These are phyloP conservation scores for Naganishia cerealis DNA, from an alignment of 1,284 basidiomycete species.

Conservation along the genomic window DNA sequence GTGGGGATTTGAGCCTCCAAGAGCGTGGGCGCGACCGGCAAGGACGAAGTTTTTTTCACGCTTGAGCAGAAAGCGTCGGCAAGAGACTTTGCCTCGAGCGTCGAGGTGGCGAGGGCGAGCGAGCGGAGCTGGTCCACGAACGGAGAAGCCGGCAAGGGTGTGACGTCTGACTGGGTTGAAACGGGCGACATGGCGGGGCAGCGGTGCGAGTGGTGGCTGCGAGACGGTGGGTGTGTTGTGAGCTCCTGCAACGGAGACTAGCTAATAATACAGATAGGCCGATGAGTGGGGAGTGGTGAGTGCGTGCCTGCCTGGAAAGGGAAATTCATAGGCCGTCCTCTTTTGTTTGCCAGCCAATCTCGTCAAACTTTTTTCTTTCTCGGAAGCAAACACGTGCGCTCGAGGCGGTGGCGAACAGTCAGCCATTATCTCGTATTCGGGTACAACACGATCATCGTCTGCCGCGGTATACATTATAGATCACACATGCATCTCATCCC, in stretches of 20 bases:
- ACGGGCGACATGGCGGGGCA: conserved; percentile 44
- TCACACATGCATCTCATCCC: not conserved
- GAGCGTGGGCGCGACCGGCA: conserved; percentile 45
- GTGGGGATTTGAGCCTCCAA: conserved; percentile 58
- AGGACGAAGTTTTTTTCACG: conserved; percentile 41
- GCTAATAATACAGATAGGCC: conserved; percentile 31
- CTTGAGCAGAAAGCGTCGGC: conserved; percentile 45
- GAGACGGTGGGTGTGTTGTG: not conserved
- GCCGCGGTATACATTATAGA: not conserved
- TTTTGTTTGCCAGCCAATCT: conserved; percentile 22
- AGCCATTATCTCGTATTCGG: not conserved
- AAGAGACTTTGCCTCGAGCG: conserved; percentile 51
- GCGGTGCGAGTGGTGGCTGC: not conserved
- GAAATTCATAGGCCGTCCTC: not conserved
- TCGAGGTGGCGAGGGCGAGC: conserved; percentile 47
- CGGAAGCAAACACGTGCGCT: conserved; percentile 24
- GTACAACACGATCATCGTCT: no score
- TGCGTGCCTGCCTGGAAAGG: not conserved
- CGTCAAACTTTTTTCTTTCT: conserved; percentile 16
- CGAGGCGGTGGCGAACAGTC: conserved; percentile 1
- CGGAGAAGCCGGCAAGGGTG: conserved; percentile 47
- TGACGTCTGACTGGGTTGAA: conserved; percentile 37
- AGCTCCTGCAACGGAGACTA: conserved; percentile 24
- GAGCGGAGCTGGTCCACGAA: conserved; percentile 43
- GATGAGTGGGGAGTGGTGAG: conserved; percentile 19